A percentile compares a stretch with the other conserved stretches of the same genome.
These are phyloP conservation scores for Aegilops tauschii DNA, from an alignment of 176 grass and related monocot genomes.

Conservation along the genomic window DNA sequence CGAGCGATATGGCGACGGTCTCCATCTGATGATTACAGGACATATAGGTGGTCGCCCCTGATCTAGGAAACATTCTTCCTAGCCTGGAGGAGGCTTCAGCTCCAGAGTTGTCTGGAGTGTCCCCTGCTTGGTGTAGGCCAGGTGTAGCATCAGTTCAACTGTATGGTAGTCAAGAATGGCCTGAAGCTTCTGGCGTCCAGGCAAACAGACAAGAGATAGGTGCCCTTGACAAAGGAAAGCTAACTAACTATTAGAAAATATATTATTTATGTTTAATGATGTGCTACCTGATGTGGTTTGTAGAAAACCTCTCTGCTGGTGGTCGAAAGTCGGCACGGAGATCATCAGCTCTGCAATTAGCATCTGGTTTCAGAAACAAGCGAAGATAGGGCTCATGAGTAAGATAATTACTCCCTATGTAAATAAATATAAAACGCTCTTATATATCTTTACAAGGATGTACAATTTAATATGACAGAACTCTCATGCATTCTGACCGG, in stretches of 20 bases:
- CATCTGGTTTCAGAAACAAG: slow-evolving; percentile 17
- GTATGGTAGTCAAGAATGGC: neutral
- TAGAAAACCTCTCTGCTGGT: neutral
- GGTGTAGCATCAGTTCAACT: neutral
- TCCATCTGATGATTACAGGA: neutral
- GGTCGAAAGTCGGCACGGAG: no score
- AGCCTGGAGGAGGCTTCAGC: neutral
- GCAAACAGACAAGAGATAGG: neutral
- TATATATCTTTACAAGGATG: no score
- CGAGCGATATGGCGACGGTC: slow-evolving; percentile 6
- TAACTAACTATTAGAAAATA: neutral
- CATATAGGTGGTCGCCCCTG: slow-evolving; percentile 24
- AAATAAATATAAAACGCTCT: no score
- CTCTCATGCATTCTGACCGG: no score
- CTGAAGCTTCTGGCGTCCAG: neutral
- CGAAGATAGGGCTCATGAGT: neutral
- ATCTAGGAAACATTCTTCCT: slow-evolving; percentile 19
- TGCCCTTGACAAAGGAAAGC: neutral
- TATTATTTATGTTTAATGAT: neutral
- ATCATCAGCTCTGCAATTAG: neutral
- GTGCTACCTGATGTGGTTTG: neutral
- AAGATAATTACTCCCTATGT: no score
- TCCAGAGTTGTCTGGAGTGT: slow-evolving; percentile 11
- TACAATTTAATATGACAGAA: no score
- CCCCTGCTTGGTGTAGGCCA: neutral